These are phyloP conservation scores for Colletotrichum plurivorum DNA, from an alignment of 2,329 filamentous ascomycete genomes.

Conservation along the genomic window DNA sequence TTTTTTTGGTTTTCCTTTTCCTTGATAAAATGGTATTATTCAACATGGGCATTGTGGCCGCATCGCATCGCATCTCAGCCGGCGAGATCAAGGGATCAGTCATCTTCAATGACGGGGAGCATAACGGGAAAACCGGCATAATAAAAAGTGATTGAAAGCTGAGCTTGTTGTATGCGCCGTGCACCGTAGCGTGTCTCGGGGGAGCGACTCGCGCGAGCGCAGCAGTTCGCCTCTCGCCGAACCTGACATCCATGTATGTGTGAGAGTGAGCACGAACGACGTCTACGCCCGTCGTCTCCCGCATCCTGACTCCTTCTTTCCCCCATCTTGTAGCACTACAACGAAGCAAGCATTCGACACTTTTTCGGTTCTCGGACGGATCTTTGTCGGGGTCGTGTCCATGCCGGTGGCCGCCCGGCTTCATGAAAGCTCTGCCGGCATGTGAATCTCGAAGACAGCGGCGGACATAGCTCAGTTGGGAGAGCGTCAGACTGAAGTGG, in stretches of 20 bases:
- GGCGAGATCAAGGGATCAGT: constrained; percentile 7
- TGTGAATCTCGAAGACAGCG: constrained; percentile 18
- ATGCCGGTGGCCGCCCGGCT: neutral
- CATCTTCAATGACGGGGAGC: constrained; percentile 19
- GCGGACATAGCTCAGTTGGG: constrained; percentile 41
- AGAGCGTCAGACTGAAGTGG: constrained; percentile 41
- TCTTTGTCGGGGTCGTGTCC: neutral
- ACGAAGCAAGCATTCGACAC: neutral
- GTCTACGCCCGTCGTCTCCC: neutral
- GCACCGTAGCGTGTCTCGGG: constrained; percentile 14
- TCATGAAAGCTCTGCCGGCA: neutral
- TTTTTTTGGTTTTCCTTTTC: neutral
- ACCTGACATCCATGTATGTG: neutral
- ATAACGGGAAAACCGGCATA: constrained; percentile 24
- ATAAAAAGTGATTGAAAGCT: constrained; percentile 15
- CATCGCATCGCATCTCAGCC: constrained; percentile 30
- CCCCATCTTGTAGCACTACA: no score
- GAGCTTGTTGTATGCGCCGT: neutral
- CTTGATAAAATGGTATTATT: neutral
- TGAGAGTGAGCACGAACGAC: constrained; percentile 4
- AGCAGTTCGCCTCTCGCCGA: neutral
- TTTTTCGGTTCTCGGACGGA: no score
- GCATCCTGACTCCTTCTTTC: constrained; percentile 9
- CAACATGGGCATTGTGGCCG: constrained; percentile 33
- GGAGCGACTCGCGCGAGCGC: constrained; percentile 13